phyloP scores from a whole-genome alignment of 2,329 filamentous ascomycete genomes.

The Blastomyces silverae region DNA sequence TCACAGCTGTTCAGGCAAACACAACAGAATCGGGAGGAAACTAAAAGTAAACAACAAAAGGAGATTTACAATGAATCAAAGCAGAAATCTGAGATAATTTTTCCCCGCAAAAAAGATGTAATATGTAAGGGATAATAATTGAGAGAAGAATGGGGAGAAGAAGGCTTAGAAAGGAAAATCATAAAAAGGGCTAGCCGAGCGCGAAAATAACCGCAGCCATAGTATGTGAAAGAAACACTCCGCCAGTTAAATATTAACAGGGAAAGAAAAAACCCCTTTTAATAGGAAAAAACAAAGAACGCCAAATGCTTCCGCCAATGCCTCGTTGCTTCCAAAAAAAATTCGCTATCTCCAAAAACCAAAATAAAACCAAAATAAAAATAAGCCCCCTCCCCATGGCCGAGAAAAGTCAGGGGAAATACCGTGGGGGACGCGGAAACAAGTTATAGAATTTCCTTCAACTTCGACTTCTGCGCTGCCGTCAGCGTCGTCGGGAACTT shows the following conservation, averaged over 20 bases:
- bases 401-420: too few species aligned
- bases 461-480: conserved; percentile 65
- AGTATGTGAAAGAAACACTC: neutral
- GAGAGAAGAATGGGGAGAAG: neutral
- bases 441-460: conserved; percentile 66
- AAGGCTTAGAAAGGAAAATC: conserved; percentile 3
- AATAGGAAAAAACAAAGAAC: neutral
- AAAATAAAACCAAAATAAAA: neutral
- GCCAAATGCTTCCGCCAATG: conserved; percentile 7
- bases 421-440: neutral
- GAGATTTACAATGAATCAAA: neutral
- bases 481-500: conserved; percentile 81
- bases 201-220: conserved; percentile 1
- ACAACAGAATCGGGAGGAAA: too few species aligned
- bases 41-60: neutral
- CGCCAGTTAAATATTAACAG: neutral
- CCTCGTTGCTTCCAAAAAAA: neutral
- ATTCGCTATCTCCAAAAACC: neutral
- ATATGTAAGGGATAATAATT: neutral
- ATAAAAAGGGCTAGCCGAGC: neutral
- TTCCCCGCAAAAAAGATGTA: neutral
- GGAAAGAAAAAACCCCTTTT: neutral
- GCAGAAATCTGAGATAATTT: conserved; percentile 1
- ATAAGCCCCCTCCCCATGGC: too few species aligned
- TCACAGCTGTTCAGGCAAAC: neutral